These are phyloP conservation scores for Lolium perenne DNA, from an alignment of 176 grass and related monocot species.

Conservation along the genomic window DNA sequence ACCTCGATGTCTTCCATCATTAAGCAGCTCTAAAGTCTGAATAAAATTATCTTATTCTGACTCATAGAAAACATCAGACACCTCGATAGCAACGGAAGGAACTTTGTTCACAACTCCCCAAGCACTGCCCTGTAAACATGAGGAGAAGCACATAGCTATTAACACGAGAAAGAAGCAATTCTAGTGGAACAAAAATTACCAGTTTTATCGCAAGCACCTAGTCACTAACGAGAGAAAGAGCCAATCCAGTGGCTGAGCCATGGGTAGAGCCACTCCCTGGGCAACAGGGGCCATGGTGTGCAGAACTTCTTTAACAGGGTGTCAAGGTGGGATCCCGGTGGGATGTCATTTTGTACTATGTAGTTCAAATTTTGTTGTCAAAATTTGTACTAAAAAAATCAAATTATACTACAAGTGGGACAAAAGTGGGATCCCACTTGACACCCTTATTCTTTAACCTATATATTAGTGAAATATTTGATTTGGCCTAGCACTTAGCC, in stretches of 20 bases:
- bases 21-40: slow-evolving; percentile 17
- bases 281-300: too few relatives aligned
- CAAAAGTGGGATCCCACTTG: too few relatives aligned
- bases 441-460: too few relatives aligned
- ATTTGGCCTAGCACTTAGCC: too few relatives aligned
- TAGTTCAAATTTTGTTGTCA: too few relatives aligned
- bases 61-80: slow-evolving; percentile 21
- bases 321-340: too few relatives aligned
- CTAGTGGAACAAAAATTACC: background rate
- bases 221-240: background rate
- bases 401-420: too few relatives aligned
- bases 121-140: slow-evolving; percentile 41
- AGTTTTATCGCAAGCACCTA: background rate
- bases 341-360: too few relatives aligned
- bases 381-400: too few relatives aligned
- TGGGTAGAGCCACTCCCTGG: too few relatives aligned
- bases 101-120: slow-evolving; percentile 11
- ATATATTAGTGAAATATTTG: too few relatives aligned
- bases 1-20: slow-evolving; percentile 57
- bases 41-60: slow-evolving; percentile 34
- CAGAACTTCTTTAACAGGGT: too few relatives aligned
- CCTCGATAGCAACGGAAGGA: background rate
- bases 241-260: background rate
- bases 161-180: background rate
- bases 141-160: slow-evolving; percentile 21